Evolutionary conservation across 768 basidiomycete species (phyloP), one percentile per base, ranked within the genome.

Genomic region (Auricularia cornea): DNA sequence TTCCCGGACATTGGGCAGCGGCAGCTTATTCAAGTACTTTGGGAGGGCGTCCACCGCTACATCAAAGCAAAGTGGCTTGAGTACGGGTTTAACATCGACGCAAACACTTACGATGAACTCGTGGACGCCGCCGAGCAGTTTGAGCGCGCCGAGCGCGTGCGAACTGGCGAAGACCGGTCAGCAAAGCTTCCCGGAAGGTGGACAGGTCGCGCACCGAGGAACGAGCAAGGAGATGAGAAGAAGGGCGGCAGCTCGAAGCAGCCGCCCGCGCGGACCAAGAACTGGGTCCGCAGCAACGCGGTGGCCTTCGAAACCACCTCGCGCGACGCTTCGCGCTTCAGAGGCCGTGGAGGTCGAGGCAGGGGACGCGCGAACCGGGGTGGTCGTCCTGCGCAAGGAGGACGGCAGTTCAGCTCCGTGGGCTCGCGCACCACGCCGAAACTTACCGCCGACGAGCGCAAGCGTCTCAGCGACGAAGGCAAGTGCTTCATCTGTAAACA

Each of bases 11-110:
- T 68, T 0, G 68, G 71, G 2, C 64, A 75, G 3, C 62, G 65
- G 0, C 74, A 78, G 14, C 51, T 67, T 5, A 73, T 77, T 0
- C 66, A 72, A 10, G 68, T 70, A 10, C 66, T 81, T 0, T 81
- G 77, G 77, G 67, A 71, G 2, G 76, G 79, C 0, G 62, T 77
- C 0, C 60, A 65, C 1, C 28, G 59, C 0, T 48, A 66, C 18
- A 68, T 78, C 1, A 75, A 76, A 32, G 62, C 62, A 0, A 66
- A 72, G 3, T 62, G 78, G 0, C 75, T 73, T 72, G 62, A 63
- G 18, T 65, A 74, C 2, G 62, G 70, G 5, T 63, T 77, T 0
- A 72, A 73, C 2, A 73, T 71, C 0, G 70, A 75, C 6, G 33
- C 54, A 0, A 70, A 72, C 0, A 48, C 61, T 0, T 75, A 71